phyloP scores from a whole-genome alignment of 2,329 filamentous ascomycete genomes.

The Nothomitra cinnamomea region DNA sequence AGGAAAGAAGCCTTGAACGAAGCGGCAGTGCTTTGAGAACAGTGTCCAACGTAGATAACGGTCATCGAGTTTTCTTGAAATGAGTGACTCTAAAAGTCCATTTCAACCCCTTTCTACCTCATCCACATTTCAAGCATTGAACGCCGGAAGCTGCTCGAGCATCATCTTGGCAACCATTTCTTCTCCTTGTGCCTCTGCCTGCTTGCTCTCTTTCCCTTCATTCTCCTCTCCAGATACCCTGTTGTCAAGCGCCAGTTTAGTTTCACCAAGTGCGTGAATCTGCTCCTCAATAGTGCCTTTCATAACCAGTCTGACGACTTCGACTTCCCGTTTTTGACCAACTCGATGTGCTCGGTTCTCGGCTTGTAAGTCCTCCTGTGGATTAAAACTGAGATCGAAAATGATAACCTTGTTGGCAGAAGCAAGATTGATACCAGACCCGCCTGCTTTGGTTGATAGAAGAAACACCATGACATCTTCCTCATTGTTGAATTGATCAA shows the following conservation, averaged over 20 bases:
- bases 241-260: constrained; percentile 79
- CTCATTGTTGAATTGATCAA: constrained; percentile 71
- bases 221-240: constrained; percentile 46
- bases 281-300: constrained; percentile 78
- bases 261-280: constrained; percentile 77
- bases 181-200: constrained; percentile 8
- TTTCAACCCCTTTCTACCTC: neutral
- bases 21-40: too few relatives aligned
- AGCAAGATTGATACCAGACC: constrained; percentile 92
- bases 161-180: constrained; percentile 1
- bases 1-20: too few relatives aligned
- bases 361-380: constrained; percentile 94
- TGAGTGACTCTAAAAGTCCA: too few relatives aligned
- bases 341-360: constrained; percentile 94
- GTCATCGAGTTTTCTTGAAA: too few relatives aligned
- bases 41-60: too few relatives aligned
- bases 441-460: constrained; percentile 81
- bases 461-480: constrained; percentile 73
- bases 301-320: constrained; percentile 74
- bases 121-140: neutral
- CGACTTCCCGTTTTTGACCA: constrained; percentile 77
- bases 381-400: constrained; percentile 94
- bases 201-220: constrained; percentile 30
- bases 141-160: neutral
- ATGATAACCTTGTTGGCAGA: constrained; percentile 96